Conservation (phyloP, 1,284 basidiomycete species). For the Pterulicium gracile region DNA sequence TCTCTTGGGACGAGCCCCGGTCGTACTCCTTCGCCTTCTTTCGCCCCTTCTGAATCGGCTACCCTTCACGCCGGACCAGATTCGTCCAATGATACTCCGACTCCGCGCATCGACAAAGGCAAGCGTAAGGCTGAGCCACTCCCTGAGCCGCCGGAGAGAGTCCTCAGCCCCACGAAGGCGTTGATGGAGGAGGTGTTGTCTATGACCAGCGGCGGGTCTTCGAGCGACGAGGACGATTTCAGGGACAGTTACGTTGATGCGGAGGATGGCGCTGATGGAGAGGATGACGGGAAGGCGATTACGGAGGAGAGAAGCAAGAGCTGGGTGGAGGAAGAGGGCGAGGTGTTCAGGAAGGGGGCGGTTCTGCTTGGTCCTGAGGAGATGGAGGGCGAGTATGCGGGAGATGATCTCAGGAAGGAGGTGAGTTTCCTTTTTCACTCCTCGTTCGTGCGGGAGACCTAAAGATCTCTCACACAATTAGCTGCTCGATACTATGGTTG, state of each 20-base stretch:
- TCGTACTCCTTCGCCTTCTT: conserved; percentile 10
- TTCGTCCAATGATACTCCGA: conserved; percentile 33
- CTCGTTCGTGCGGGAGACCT: too few species aligned
- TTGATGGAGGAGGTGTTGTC: conserved; percentile 34
- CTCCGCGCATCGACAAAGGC: conserved; percentile 64
- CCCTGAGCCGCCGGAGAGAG: conserved; percentile 53
- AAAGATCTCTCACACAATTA: too few species aligned
- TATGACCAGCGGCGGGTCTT: not conserved
- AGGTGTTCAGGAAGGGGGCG: conserved; percentile 84
- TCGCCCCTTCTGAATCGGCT: conserved; percentile 4
- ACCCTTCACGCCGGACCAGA: conserved; percentile 14
- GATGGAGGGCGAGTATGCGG: conserved; percentile 78
- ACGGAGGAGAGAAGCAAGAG: conserved; percentile 23
- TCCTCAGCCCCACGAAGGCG: conserved; percentile 61
- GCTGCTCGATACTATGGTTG: too few species aligned
- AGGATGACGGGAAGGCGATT: conserved; percentile 4
- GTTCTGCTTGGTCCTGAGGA: conserved; percentile 73
- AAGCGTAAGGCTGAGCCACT: conserved; percentile 60
- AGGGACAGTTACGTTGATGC: conserved; percentile 24
- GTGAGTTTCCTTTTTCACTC: too few species aligned
- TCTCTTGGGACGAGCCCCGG: conserved; percentile 4
- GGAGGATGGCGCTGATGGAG: conserved; percentile 22
- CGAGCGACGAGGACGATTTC: conserved; percentile 50
- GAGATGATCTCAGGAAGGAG: conserved; percentile 76
- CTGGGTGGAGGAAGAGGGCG: conserved; percentile 84